A percentile compares a stretch with the other conserved stretches of the same genome.
Evolutionary conservation across 768 basidiomycete genomes (phyloP).

Genomic region (Phaeolepiota aurea): DNA sequence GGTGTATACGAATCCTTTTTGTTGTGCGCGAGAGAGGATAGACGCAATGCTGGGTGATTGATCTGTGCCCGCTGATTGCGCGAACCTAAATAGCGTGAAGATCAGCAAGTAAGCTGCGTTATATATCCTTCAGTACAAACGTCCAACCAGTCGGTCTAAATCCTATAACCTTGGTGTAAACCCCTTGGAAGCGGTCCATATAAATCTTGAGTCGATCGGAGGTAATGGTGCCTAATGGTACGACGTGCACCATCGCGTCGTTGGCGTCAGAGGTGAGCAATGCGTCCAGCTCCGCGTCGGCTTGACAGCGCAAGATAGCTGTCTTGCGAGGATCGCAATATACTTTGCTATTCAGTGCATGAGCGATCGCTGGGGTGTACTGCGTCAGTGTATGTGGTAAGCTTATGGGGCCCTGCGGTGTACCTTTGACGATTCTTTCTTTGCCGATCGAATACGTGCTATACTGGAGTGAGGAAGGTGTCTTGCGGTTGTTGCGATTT

Average conservation of each 20-base stretch:
- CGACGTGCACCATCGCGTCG: constrained; percentile 76
- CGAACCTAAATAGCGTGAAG: constrained; percentile 37
- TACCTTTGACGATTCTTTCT: constrained; percentile 96
- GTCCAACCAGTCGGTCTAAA: constrained; percentile 97
- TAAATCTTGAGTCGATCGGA: constrained; percentile 75
- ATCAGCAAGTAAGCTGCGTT: neutral
- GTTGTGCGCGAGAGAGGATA: constrained; percentile 61
- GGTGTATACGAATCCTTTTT: constrained; percentile 58
- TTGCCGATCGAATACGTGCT: constrained; percentile 98
- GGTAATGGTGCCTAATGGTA: constrained; percentile 69
- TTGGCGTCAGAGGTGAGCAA: constrained; percentile 72
- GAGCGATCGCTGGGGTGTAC: constrained; percentile 83
- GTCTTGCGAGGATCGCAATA: constrained; percentile 86
- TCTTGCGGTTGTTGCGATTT: too few relatives aligned
- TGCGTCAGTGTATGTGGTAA: too few relatives aligned
- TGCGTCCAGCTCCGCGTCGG: constrained; percentile 72
- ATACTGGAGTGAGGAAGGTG: too few relatives aligned
- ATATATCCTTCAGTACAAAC: constrained; percentile 35
- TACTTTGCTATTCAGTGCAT: constrained; percentile 71
- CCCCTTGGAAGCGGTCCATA: constrained; percentile 61
- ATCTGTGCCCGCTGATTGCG: constrained; percentile 56
- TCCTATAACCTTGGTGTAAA: constrained; percentile 66
- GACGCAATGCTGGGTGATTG: constrained; percentile 54
- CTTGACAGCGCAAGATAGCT: constrained; percentile 75
- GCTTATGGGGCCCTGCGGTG: too few relatives aligned